Conservation (phyloP, 2,329 filamentous ascomycete genomes). For the Penicillium rolfsii region DNA sequence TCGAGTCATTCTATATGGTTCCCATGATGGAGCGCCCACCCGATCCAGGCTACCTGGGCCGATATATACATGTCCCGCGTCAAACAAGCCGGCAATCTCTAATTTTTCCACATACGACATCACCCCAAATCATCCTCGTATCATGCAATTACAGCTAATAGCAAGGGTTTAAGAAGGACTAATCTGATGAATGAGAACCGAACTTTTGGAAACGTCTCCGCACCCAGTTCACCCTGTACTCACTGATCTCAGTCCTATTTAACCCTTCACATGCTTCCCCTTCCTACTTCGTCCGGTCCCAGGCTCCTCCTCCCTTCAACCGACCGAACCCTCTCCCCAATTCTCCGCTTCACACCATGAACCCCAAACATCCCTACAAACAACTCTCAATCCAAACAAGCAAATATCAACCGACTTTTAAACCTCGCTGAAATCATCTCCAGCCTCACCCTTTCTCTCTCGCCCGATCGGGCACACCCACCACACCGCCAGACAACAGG, state of each 20-base stretch:
- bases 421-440: not conserved
- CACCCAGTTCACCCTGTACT: not conserved
- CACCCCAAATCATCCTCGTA: not conserved
- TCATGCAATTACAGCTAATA: not conserved
- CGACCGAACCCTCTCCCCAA: not conserved
- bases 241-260: not conserved
- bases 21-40: too few relatives aligned
- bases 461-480: not conserved
- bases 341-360: not conserved
- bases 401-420: not conserved
- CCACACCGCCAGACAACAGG: not conserved
- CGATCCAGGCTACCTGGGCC: not conserved
- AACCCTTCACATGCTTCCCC: slow-evolving; percentile 13
- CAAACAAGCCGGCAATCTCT: not conserved
- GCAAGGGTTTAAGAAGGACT: not conserved
- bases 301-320: not conserved
- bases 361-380: not conserved
- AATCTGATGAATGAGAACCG: not conserved
- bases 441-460: not conserved
- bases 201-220: not conserved
- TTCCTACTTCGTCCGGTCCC: slow-evolving; percentile 15
- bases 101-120: not conserved
- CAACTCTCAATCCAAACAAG: not conserved
- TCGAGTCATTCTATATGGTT: not conserved
- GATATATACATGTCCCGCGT: not conserved